A percentile compares a stretch with the other conserved stretches of the same genome.
Conservation (phyloP, 805 yeast genomes). For the Saccharomycopsis javanensis region DNA sequence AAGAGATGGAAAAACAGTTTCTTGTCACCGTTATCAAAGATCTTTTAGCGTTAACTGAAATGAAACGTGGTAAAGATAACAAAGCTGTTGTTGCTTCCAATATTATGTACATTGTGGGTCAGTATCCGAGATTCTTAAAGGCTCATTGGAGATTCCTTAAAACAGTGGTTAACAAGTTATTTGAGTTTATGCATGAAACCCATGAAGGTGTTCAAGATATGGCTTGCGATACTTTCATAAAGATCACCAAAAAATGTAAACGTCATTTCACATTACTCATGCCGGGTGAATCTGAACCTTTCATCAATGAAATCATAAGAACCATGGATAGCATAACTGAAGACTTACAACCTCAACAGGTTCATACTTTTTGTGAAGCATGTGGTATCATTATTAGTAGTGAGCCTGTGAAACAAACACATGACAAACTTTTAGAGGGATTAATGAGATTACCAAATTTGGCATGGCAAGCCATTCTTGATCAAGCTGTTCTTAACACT, state of each 20-base stretch:
- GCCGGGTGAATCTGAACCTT: conserved; percentile 78
- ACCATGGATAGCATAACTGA: conserved; percentile 79
- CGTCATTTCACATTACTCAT: conserved; percentile 88
- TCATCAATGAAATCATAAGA: conserved; percentile 79
- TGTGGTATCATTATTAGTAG: conserved; percentile 91
- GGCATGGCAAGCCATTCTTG: conserved; percentile 89
- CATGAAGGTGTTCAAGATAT: conserved; percentile 99
- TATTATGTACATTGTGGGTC: conserved; percentile 99
- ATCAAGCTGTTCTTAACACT: conserved; percentile 78
- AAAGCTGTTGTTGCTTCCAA: conserved; percentile 99
- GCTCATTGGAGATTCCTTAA: conserved; percentile 98
- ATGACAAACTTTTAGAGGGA: conserved; percentile 63
- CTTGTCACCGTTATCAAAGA: conserved; percentile 90
- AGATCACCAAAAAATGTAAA: conserved; percentile 90
- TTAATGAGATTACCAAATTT: conserved; percentile 86
- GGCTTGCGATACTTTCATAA: conserved; percentile 99
- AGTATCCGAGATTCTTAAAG: conserved; percentile 91
- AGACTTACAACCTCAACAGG: conserved; percentile 94
- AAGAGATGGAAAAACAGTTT: conserved; percentile 92
- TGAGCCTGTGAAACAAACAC: conserved; percentile 57
- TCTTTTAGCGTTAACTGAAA: conserved; percentile 81
- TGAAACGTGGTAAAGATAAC: conserved; percentile 95
- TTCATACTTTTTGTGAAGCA: conserved; percentile 95
- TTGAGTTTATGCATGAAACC: conserved; percentile 99
- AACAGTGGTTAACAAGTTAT: conserved; percentile 89